Conservation (phyloP, 1,284 basidiomycete species). For the Moesziomyces sp. region DNA sequence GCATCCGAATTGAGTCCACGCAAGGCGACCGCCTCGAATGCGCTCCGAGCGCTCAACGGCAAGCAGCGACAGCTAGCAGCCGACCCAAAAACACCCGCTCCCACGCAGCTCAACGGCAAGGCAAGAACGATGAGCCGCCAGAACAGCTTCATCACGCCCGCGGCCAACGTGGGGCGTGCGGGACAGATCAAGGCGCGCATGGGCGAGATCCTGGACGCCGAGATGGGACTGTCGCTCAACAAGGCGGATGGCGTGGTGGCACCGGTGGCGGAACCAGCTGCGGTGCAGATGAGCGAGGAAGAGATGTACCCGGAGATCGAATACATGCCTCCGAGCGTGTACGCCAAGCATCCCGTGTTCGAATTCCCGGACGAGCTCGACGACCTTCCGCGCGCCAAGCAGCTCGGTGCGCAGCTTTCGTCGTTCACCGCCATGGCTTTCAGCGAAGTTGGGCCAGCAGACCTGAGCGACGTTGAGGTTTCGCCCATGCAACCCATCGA, state of each 20-base stretch:
- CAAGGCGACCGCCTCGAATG: constrained; percentile 29
- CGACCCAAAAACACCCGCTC: constrained; percentile 37
- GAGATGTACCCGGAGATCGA: constrained; percentile 62
- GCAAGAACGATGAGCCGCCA: constrained; percentile 34
- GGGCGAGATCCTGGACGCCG: constrained; percentile 56
- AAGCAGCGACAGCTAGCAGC: constrained; percentile 30
- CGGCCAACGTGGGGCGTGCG: constrained; percentile 56
- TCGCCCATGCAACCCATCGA: constrained; percentile 10
- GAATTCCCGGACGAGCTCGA: constrained; percentile 54
- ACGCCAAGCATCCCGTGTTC: constrained; percentile 43
- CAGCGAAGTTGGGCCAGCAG: constrained; percentile 12
- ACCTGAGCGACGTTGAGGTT: constrained; percentile 28
- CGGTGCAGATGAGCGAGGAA: constrained; percentile 49
- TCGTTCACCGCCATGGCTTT: constrained; percentile 19
- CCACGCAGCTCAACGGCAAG: constrained; percentile 15
- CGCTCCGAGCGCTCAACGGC: constrained; percentile 39
- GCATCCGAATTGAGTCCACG: constrained; percentile 30
- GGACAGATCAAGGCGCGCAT: constrained; percentile 61
- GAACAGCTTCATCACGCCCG: constrained; percentile 57
- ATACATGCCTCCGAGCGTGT: constrained; percentile 47
- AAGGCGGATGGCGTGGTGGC: constrained; percentile 27
- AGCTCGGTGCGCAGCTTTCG: constrained; percentile 38
- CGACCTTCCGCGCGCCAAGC: constrained; percentile 46
- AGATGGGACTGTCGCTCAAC: constrained; percentile 38
- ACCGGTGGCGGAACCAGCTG: constrained; percentile 17